A percentile compares a stretch with the other conserved stretches of the same genome.
These are phyloP conservation scores for Colletotrichum sp. DNA, from an alignment of 2,329 filamentous ascomycete species.

Conservation along the genomic window DNA sequence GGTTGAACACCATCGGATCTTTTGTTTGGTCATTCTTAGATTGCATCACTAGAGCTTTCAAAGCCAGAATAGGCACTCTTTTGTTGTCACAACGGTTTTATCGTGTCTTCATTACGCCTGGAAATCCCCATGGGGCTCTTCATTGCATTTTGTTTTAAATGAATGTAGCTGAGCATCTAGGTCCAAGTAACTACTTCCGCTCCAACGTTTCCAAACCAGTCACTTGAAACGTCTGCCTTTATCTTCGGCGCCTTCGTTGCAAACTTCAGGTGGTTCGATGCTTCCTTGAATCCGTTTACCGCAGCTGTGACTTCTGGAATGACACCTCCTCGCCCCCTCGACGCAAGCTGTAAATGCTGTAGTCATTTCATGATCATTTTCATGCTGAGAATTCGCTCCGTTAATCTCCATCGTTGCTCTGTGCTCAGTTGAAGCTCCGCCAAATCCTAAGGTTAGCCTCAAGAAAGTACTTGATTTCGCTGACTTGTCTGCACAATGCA, in stretches of 20 bases:
- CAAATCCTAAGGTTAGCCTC: too few species aligned
- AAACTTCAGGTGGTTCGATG: too few species aligned
- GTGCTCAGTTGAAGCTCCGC: too few species aligned
- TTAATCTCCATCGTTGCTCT: too few species aligned
- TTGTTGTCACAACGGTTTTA: background rate
- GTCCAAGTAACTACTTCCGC: too few species aligned
- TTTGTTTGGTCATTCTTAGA: background rate
- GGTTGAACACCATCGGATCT: background rate
- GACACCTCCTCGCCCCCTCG: too few species aligned
- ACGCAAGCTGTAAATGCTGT: too few species aligned
- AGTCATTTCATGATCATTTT: background rate
- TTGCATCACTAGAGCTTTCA: background rate
- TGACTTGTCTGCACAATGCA: too few species aligned
- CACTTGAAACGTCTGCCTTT: background rate
- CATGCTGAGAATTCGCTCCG: background rate
- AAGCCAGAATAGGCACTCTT: background rate
- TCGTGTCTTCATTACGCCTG: background rate
- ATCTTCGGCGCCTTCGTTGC: background rate
- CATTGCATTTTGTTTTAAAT: background rate
- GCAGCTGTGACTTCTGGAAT: background rate
- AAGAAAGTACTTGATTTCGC: too few species aligned
- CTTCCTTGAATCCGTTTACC: background rate
- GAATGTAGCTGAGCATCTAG: too few species aligned
- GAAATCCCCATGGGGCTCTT: background rate
- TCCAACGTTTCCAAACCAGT: background rate